Percentiles rank a stretch among this genome's conserved stretches.
These are phyloP conservation scores for Penicillium sp. DNA, from an alignment of 2,329 filamentous ascomycete species.

Conservation along the genomic window DNA sequence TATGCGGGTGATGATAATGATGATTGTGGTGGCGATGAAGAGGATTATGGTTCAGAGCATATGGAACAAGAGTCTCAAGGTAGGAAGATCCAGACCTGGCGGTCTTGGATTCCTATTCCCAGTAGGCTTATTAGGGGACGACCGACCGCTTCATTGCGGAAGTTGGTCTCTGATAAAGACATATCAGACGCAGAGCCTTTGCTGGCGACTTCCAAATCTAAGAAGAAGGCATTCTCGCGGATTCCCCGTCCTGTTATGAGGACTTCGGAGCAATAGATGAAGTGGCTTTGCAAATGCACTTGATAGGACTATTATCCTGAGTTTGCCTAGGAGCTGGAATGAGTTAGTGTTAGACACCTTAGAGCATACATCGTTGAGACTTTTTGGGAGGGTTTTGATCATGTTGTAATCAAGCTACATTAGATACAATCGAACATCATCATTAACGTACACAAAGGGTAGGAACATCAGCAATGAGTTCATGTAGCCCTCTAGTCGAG, in stretches of 20 bases:
- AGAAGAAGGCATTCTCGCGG: neutral
- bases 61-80: neutral
- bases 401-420: neutral
- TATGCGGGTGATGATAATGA: neutral
- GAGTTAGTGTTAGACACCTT: neutral
- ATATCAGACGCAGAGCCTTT: neutral
- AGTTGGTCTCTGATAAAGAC: neutral
- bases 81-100: neutral
- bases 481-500: slow-evolving; percentile 69
- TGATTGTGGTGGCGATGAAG: neutral
- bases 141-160: neutral
- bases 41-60: neutral
- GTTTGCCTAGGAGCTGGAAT: neutral
- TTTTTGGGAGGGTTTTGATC: neutral
- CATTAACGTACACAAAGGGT: neutral
- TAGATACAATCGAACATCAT: neutral
- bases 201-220: neutral
- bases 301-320: neutral
- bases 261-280: neutral
- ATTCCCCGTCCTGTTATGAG: slow-evolving; percentile 4
- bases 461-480: slow-evolving; percentile 20
- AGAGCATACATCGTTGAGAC: neutral
- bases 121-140: neutral
- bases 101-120: slow-evolving; percentile 4
- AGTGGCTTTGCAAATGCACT: neutral